phyloP scores from a whole-genome alignment of 192 early-diverging fungal species.

The Coemansia sp. region DNA sequence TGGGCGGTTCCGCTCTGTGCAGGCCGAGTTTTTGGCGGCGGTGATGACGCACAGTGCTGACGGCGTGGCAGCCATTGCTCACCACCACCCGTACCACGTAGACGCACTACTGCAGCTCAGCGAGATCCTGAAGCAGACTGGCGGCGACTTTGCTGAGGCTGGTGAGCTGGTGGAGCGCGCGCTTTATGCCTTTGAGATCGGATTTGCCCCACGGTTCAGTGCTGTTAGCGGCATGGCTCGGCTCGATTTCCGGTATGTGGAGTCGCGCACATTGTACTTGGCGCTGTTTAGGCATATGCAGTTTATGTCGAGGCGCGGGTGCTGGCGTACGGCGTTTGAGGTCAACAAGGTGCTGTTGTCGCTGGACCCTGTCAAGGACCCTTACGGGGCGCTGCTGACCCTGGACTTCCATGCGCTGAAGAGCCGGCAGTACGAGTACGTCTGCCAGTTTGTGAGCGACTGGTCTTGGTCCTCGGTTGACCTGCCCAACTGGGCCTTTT shows the following conservation, averaged over 20 bases:
- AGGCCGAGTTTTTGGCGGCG: slow-evolving; percentile 73
- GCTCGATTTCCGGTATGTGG: slow-evolving; percentile 71
- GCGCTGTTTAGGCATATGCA: slow-evolving; percentile 85
- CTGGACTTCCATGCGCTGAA: slow-evolving; percentile 89
- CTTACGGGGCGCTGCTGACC: slow-evolving; percentile 71
- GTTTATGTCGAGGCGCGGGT: slow-evolving; percentile 83
- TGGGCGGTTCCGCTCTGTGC: slow-evolving; percentile 71
- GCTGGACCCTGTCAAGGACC: slow-evolving; percentile 79
- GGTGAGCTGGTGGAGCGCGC: slow-evolving; percentile 88
- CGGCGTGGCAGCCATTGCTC: slow-evolving; percentile 65
- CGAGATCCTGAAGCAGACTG: slow-evolving; percentile 82
- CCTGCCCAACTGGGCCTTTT: slow-evolving; percentile 76
- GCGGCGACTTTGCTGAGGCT: slow-evolving; percentile 78
- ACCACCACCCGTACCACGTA: slow-evolving; percentile 87
- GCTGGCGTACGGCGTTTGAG: slow-evolving; percentile 93
- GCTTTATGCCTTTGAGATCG: slow-evolving; percentile 82
- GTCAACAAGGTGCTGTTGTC: slow-evolving; percentile 76
- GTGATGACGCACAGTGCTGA: slow-evolving; percentile 77
- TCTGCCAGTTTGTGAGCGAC: slow-evolving; percentile 51
- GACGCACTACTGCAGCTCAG: slow-evolving; percentile 82
- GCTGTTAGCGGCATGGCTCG: slow-evolving; percentile 63
- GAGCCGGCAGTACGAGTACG: slow-evolving; percentile 71
- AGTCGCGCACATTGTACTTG: slow-evolving; percentile 84
- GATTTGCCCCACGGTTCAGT: slow-evolving; percentile 81
- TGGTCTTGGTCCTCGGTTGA: slow-evolving; percentile 48